phyloP scores from a whole-genome alignment of 2,329 filamentous ascomycete species.

The Colletotrichum sp. region DNA sequence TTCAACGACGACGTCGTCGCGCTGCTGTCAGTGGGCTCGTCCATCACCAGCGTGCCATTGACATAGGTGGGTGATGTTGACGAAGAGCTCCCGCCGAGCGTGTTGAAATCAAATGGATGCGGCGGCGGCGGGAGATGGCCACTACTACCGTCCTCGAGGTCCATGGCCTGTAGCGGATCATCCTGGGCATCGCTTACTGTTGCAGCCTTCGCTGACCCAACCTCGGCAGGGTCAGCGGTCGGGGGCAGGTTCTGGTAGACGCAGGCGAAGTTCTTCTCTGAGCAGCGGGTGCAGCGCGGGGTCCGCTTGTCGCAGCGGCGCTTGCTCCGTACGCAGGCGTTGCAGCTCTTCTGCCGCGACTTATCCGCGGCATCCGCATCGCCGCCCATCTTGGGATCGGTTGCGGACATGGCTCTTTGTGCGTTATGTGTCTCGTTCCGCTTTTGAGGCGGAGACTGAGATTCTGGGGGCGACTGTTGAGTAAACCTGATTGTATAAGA shows the following conservation, averaged over 20 bases:
- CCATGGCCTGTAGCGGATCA: constrained; percentile 12
- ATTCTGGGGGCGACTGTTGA: not conserved
- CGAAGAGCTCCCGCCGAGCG: not conserved
- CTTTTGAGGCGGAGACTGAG: not conserved
- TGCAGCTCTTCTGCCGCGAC: constrained; percentile 56
- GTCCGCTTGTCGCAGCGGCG: constrained; percentile 50
- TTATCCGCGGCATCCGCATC: constrained; percentile 28
- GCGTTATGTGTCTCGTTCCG: not conserved
- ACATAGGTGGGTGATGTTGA: not conserved
- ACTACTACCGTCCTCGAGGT: not conserved
- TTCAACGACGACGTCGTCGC: constrained; percentile 23
- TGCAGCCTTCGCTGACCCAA: not conserved
- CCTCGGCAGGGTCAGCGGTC: not conserved
- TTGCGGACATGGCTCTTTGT: not conserved
- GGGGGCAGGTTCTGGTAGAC: constrained; percentile 42
- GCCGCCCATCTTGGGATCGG: not conserved
- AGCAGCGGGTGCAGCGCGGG: constrained; percentile 47
- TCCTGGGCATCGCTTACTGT: not conserved
- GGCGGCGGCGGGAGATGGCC: not conserved
- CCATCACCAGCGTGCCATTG: not conserved
- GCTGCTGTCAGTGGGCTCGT: not conserved
- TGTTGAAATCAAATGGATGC: constrained; percentile 10
- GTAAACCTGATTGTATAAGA: not conserved
- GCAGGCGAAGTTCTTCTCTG: constrained; percentile 44
- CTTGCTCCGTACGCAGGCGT: constrained; percentile 52